Evolutionary conservation across 2,329 filamentous ascomycete species (phyloP).

Genomic region (Aspergillus brunneoviolaceus): DNA sequence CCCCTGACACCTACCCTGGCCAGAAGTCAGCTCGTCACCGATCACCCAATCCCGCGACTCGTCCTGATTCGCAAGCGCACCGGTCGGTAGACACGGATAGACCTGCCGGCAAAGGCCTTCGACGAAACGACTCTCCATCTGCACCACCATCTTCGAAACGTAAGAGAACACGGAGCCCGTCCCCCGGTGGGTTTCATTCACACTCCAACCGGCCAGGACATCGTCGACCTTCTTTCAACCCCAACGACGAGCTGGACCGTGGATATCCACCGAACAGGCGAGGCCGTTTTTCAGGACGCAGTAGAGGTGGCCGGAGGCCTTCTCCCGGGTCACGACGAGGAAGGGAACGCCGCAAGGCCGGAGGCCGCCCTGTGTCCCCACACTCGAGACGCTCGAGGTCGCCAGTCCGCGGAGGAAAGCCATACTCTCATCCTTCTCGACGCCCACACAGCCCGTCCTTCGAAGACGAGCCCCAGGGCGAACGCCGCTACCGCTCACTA

Average conservation of each 20-base stretch:
- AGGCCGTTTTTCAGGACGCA: slow-evolving; percentile 34
- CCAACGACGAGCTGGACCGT: slow-evolving; percentile 39
- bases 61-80: slow-evolving; percentile 22
- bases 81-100: slow-evolving; percentile 20
- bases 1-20: slow-evolving; percentile 19
- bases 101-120: slow-evolving; percentile 25
- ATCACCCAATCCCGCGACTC: slow-evolving; percentile 24
- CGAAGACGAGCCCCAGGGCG: slow-evolving; percentile 27
- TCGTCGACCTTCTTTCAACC: slow-evolving; percentile 27
- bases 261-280: slow-evolving; percentile 38
- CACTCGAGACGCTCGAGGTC: slow-evolving; percentile 34
- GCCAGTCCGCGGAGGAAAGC: slow-evolving; percentile 29
- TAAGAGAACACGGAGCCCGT: slow-evolving; percentile 44
- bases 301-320: slow-evolving; percentile 30
- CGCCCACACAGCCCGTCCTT: slow-evolving; percentile 30
- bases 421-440: slow-evolving; percentile 27
- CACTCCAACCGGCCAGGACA: slow-evolving; percentile 23
- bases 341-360: slow-evolving; percentile 33
- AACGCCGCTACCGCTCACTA: slow-evolving; percentile 31
- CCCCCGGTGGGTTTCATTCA: slow-evolving; percentile 32
- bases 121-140: slow-evolving; percentile 33
- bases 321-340: slow-evolving; percentile 32
- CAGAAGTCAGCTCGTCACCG: slow-evolving; percentile 25
- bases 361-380: slow-evolving; percentile 29
- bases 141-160: slow-evolving; percentile 36